phyloP scores from a whole-genome alignment of 2,329 filamentous ascomycete genomes.

The Coniochaeta prunicola region DNA sequence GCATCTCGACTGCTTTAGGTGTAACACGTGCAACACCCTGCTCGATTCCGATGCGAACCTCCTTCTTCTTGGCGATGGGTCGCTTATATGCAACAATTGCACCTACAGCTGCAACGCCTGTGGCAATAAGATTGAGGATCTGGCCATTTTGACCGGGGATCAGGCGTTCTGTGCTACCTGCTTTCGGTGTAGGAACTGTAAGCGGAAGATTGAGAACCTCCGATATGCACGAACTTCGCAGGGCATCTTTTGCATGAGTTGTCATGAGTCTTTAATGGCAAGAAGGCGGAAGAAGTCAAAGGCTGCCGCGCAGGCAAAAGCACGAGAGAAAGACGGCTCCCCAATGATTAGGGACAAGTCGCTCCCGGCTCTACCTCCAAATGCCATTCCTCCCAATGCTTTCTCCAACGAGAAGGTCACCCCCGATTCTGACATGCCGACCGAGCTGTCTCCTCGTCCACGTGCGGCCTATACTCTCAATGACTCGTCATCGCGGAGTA shows the following conservation, averaged over 20 bases:
- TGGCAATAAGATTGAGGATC: constrained; percentile 94
- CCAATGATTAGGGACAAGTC: constrained; percentile 82
- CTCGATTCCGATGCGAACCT: constrained; percentile 98
- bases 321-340: constrained; percentile 54
- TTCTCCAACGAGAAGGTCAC: constrained; percentile 55
- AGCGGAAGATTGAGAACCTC: constrained; percentile 96
- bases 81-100: constrained; percentile 98
- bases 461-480: constrained; percentile 41
- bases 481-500: constrained; percentile 49
- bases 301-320: constrained; percentile 52
- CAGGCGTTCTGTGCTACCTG: constrained; percentile 97
- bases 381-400: constrained; percentile 54
- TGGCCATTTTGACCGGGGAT: constrained; percentile 94
- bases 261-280: constrained; percentile 94
- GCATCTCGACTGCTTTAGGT: constrained; percentile 98
- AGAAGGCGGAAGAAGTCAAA: constrained; percentile 81
- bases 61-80: constrained; percentile 92
- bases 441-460: constrained; percentile 61
- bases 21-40: constrained; percentile 88
- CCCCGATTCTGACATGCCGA: constrained; percentile 58
- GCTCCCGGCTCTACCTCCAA: constrained; percentile 80
- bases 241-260: constrained; percentile 99
- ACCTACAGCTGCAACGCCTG: constrained; percentile 98
- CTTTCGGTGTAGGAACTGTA: constrained; percentile 96
- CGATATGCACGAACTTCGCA: constrained; percentile 96